Evolutionary conservation across 352 stramenopile genomes (phyloP).

Genomic region (Globisporangium splendens): DNA sequence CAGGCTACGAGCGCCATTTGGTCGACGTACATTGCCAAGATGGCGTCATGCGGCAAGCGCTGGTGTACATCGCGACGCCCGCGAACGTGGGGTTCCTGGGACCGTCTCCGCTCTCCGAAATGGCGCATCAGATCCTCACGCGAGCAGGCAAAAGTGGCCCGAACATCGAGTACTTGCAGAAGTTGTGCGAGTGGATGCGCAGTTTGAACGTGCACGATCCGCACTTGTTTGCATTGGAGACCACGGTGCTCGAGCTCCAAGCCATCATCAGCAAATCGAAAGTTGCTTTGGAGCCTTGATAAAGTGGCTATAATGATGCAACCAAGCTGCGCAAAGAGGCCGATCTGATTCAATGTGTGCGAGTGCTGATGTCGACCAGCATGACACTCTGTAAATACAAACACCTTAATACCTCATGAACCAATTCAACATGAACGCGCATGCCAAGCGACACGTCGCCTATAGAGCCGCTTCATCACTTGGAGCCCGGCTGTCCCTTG

Average conservation of each 20-base stretch:
- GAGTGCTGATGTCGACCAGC: too few relatives aligned
- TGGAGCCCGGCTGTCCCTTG: too few relatives aligned
- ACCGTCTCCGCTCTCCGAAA: constrained; percentile 57
- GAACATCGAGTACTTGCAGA: constrained; percentile 85
- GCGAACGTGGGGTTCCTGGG: constrained; percentile 85
- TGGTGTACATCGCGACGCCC: constrained; percentile 84
- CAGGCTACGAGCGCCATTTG: constrained; percentile 65
- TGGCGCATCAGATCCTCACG: constrained; percentile 79
- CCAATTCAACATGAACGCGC: too few relatives aligned
- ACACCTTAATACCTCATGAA: too few relatives aligned
- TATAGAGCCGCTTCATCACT: too few relatives aligned
- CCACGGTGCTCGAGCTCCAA: constrained; percentile 50
- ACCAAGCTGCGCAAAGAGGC: too few relatives aligned
- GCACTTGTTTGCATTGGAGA: constrained; percentile 71
- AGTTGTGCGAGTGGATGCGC: constrained; percentile 79
- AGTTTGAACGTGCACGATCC: constrained; percentile 66
- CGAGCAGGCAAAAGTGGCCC: constrained; percentile 62
- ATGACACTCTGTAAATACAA: too few relatives aligned
- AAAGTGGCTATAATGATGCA: too few relatives aligned
- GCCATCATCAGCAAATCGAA: too few relatives aligned
- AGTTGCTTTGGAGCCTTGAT: too few relatives aligned
- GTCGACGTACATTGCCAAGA: constrained; percentile 79
- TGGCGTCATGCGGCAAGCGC: constrained; percentile 51
- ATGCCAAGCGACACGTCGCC: too few relatives aligned
- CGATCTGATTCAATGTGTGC: too few relatives aligned